These are phyloP conservation scores for Pugionium dolabratum DNA, from an alignment of 345 rosid species.

Conservation along the genomic window DNA sequence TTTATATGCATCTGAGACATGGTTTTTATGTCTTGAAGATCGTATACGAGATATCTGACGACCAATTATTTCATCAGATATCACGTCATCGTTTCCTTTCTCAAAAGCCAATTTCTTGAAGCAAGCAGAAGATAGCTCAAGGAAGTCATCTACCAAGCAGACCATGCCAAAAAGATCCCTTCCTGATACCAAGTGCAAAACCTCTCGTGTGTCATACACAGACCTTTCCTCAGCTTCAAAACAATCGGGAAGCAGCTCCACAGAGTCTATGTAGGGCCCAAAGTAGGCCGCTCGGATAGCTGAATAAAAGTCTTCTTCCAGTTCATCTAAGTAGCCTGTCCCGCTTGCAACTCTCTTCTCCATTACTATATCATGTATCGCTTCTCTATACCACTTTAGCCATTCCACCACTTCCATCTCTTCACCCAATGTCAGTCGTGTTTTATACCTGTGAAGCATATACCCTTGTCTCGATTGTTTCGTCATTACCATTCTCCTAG, in stretches of 20 bases:
- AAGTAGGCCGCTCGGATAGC: slow-evolving; percentile 76
- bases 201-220: slow-evolving; percentile 65
- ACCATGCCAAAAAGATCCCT: slow-evolving; percentile 92
- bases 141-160: slow-evolving; percentile 54
- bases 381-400: slow-evolving; percentile 83
- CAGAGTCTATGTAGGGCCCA: slow-evolving; percentile 79
- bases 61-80: slow-evolving; percentile 35
- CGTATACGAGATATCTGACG: slow-evolving; percentile 38
- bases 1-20: slow-evolving; percentile 69
- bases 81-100: slow-evolving; percentile 34
- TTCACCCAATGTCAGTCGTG: slow-evolving; percentile 41
- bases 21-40: slow-evolving; percentile 33
- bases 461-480: slow-evolving; percentile 50
- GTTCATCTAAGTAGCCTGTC: slow-evolving; percentile 65
- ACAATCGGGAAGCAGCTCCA: slow-evolving; percentile 81
- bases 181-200: slow-evolving; percentile 92
- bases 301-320: slow-evolving; percentile 85
- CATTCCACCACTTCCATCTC: slow-evolving; percentile 95
- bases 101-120: slow-evolving; percentile 48
- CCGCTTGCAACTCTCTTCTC: slow-evolving; percentile 72
- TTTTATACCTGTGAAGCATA: slow-evolving; percentile 43
- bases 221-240: slow-evolving; percentile 99
- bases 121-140: slow-evolving; percentile 50
- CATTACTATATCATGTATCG: slow-evolving; percentile 67
- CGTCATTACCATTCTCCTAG: slow-evolving; percentile 57